Evolutionary conservation across 2,329 filamentous ascomycete genomes (phyloP).

Genomic region (Albifimbria verrucaria): DNA sequence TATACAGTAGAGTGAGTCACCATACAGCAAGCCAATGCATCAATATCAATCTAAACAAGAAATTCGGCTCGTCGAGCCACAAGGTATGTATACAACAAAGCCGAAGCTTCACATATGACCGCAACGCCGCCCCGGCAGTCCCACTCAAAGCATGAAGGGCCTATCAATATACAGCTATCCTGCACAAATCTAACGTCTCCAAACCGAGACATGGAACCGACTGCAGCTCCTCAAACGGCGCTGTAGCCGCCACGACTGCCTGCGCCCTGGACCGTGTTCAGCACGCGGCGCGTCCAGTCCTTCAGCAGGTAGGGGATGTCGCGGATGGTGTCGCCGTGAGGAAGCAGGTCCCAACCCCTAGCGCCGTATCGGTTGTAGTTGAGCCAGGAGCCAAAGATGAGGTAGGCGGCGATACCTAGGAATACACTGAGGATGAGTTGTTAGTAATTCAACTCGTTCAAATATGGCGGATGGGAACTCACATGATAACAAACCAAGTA

Average conservation of each 20-base stretch:
- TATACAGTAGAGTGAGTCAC: too few species aligned
- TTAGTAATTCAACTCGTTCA: background rate
- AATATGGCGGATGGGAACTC: constrained; percentile 35
- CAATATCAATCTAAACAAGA: background rate
- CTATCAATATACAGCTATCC: background rate
- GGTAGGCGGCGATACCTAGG: constrained; percentile 79
- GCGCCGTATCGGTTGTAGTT: constrained; percentile 98
- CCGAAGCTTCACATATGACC: background rate
- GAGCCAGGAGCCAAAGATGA: constrained; percentile 97
- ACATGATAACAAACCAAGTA: constrained; percentile 95
- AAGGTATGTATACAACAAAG: background rate
- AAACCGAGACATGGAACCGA: too few species aligned
- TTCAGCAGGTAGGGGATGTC: constrained; percentile 90
- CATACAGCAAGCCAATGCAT: too few species aligned
- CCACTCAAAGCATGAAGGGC: too few species aligned
- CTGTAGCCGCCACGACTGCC: constrained; percentile 90
- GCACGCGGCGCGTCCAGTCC: constrained; percentile 77
- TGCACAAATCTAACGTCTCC: too few species aligned
- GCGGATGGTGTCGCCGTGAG: constrained; percentile 87
- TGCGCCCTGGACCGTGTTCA: constrained; percentile 80
- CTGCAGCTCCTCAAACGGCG: constrained; percentile 63
- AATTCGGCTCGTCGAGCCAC: background rate
- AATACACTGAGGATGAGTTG: constrained; percentile 63
- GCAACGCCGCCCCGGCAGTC: too few species aligned
- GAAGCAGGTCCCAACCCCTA: constrained; percentile 89